A percentile compares a stretch with the other conserved stretches of the same genome.
phyloP scores from a whole-genome alignment of 2,329 filamentous ascomycete species.

The Chaetomium olivaceum region DNA sequence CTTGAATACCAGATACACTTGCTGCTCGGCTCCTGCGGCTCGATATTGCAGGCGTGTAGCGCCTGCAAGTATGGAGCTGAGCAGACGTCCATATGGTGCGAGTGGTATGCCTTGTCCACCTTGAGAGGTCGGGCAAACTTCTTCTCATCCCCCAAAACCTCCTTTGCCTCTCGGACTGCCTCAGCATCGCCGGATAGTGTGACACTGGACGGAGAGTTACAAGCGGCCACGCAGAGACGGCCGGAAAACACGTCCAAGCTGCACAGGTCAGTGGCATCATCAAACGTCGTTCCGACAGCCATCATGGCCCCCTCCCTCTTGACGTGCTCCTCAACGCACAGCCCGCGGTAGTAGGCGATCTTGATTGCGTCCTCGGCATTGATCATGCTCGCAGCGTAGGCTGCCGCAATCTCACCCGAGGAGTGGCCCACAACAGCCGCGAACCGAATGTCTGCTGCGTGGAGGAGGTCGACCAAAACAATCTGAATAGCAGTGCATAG shows the following conservation, averaged over 20 bases:
- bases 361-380: conserved; percentile 44
- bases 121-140: background rate
- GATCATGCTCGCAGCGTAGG: conserved; percentile 50
- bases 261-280: background rate
- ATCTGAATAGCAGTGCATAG: conserved; percentile 44
- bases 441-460: conserved; percentile 36
- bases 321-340: background rate
- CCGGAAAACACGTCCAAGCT: background rate
- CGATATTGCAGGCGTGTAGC: background rate
- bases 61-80: background rate
- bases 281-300: background rate
- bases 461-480: conserved; percentile 43
- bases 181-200: background rate
- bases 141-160: background rate
- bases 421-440: conserved; percentile 48
- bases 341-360: conserved; percentile 49
- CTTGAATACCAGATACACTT: background rate
- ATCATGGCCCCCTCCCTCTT: background rate
- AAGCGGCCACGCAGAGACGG: background rate
- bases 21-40: too few relatives aligned
- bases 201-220: background rate
- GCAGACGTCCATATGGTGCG: background rate
- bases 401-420: conserved; percentile 52
- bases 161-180: background rate
- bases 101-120: background rate